phyloP scores from a whole-genome alignment of 495 filamentous ascomycete species.

The Copromyces sp. region DNA sequence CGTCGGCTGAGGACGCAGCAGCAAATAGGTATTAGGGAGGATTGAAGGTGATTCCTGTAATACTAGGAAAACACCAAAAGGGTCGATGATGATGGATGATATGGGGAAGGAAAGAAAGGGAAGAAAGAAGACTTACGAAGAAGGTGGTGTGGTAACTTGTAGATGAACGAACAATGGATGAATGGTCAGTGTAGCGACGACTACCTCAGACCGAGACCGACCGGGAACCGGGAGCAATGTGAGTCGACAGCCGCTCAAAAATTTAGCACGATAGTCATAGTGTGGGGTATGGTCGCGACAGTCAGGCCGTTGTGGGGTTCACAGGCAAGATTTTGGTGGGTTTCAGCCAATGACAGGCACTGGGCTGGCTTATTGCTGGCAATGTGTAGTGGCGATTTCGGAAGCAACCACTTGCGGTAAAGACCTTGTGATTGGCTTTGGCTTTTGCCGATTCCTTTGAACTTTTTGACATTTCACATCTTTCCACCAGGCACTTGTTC shows the following conservation, averaged over 20 bases:
- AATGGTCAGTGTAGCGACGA: neutral
- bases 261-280: neutral
- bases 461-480: neutral
- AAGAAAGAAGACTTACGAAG: neutral
- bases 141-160: neutral
- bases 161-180: neutral
- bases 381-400: neutral
- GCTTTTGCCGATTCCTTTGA: neutral
- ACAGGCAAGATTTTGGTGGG: neutral
- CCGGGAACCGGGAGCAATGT: neutral
- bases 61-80: neutral
- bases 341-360: neutral
- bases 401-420: neutral
- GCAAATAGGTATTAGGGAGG: neutral
- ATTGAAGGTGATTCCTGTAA: neutral
- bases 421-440: neutral
- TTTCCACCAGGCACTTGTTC: neutral
- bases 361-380: neutral
- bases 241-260: neutral
- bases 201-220: neutral
- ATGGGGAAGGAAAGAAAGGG: neutral
- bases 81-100: neutral
- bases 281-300: neutral
- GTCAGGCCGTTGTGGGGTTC: neutral
- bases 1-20: neutral